A percentile compares a stretch with the other conserved stretches of the same genome.
These are phyloP conservation scores for Dactylonectria estremocensis DNA, from an alignment of 2,329 filamentous ascomycete species.

Conservation along the genomic window DNA sequence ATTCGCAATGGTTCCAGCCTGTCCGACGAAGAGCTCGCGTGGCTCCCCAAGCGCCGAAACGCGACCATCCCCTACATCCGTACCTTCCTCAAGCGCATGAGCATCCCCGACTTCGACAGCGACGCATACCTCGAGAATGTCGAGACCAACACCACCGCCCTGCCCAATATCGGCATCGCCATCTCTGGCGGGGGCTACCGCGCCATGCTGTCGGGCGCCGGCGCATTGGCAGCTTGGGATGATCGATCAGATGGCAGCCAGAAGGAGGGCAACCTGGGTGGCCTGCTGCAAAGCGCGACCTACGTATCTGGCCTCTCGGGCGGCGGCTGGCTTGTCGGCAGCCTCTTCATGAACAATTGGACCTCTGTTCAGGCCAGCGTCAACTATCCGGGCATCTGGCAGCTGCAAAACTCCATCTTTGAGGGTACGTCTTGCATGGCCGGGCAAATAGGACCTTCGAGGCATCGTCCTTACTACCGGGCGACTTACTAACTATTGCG, in stretches of 20 bases:
- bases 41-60: conserved; percentile 80
- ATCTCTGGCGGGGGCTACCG: conserved; percentile 89
- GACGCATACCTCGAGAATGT: conserved; percentile 73
- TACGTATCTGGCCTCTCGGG: conserved; percentile 88
- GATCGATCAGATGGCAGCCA: conserved; percentile 70
- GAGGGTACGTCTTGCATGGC: conserved; percentile 24
- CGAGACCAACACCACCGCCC: conserved; percentile 51
- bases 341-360: conserved; percentile 88
- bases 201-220: conserved; percentile 88
- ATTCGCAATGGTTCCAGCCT: conserved; percentile 75
- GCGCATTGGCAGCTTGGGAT: conserved; percentile 85
- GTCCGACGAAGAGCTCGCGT: conserved; percentile 79
- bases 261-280: conserved; percentile 78
- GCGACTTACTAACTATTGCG: not conserved
- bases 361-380: conserved; percentile 67
- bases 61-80: conserved; percentile 84
- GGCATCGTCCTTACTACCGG: not conserved
- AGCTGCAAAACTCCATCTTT: conserved; percentile 60
- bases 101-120: conserved; percentile 86
- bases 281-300: conserved; percentile 84
- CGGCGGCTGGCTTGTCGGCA: conserved; percentile 88
- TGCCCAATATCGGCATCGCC: conserved; percentile 79
- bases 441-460: not conserved
- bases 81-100: conserved; percentile 78
- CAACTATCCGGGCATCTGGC: conserved; percentile 57